Percentiles rank a stretch among this genome's conserved stretches.
phyloP scores from a whole-genome alignment of 2,329 filamentous ascomycete genomes.

The Hymenoscyphus occultus region DNA sequence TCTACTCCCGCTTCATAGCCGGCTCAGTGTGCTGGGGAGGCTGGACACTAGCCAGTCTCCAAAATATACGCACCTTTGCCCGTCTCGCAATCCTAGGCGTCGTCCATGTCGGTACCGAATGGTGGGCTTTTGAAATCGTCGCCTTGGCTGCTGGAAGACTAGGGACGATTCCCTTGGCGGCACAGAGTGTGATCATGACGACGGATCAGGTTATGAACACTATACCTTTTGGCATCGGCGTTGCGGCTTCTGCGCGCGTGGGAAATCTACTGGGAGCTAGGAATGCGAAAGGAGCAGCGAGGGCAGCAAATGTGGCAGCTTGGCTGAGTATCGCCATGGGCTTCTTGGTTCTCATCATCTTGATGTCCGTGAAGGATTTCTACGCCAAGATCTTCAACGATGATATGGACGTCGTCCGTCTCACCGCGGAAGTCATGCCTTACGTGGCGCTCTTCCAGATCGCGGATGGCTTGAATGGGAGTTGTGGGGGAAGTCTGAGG shows the following conservation, averaged over 20 bases:
- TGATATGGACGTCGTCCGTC: slow-evolving; percentile 64
- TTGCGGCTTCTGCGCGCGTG: slow-evolving; percentile 73
- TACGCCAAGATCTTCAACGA: slow-evolving; percentile 82
- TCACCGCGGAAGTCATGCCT: slow-evolving; percentile 77
- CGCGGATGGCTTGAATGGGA: slow-evolving; percentile 81
- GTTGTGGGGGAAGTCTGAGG: slow-evolving; percentile 74
- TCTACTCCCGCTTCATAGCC: slow-evolving; percentile 67
- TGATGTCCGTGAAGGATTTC: slow-evolving; percentile 68
- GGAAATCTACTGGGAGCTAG: slow-evolving; percentile 76
- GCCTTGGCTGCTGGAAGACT: slow-evolving; percentile 77
- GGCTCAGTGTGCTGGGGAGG: slow-evolving; percentile 81
- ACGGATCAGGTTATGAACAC: slow-evolving; percentile 77
- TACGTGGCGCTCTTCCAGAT: slow-evolving; percentile 89
- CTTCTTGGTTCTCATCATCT: slow-evolving; percentile 59
- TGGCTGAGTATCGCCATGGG: slow-evolving; percentile 70
- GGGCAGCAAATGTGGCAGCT: slow-evolving; percentile 73
- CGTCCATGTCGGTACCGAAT: slow-evolving; percentile 83
- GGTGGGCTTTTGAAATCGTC: slow-evolving; percentile 94
- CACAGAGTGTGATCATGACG: slow-evolving; percentile 88
- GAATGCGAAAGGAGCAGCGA: slow-evolving; percentile 61
- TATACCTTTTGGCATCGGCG: slow-evolving; percentile 81
- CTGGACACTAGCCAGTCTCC: slow-evolving; percentile 59
- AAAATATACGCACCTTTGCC: slow-evolving; percentile 68
- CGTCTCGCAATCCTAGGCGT: slow-evolving; percentile 73
- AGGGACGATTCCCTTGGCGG: slow-evolving; percentile 75